These are phyloP conservation scores for Striga asiatica DNA, from an alignment of 257 asterid genomes.

Conservation along the genomic window DNA sequence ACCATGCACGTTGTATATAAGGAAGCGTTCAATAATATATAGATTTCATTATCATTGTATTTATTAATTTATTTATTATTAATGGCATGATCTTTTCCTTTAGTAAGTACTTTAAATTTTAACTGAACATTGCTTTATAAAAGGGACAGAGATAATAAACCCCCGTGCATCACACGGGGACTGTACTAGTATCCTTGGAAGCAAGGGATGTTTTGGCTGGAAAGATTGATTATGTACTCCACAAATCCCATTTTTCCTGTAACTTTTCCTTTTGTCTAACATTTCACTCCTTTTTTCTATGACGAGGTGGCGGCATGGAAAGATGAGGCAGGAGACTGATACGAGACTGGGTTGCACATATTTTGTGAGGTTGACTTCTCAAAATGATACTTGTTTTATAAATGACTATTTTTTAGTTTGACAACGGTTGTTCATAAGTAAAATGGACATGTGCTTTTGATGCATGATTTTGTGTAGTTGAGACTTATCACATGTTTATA, in stretches of 20 bases:
- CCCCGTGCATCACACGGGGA: too few species aligned
- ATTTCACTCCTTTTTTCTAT: slow-evolving; percentile 2
- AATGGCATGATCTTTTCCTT: too few species aligned
- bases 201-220: slow-evolving; percentile 96
- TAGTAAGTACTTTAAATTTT: too few species aligned
- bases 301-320: slow-evolving; percentile 92
- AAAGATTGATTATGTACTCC: slow-evolving; percentile 37
- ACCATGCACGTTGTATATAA: too few species aligned
- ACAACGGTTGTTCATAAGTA: background rate
- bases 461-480: slow-evolving; percentile 54
- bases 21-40: too few species aligned
- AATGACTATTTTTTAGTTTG: background rate
- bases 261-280: background rate
- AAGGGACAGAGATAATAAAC: too few species aligned
- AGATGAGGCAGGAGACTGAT: slow-evolving; percentile 96
- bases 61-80: too few species aligned
- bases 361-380: slow-evolving; percentile 57
- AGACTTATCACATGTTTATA: slow-evolving; percentile 98
- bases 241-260: background rate
- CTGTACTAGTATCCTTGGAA: slow-evolving; percentile 73
- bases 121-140: too few species aligned
- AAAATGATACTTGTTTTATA: too few species aligned
- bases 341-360: slow-evolving; percentile 92
- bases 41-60: too few species aligned
- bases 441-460: slow-evolving; percentile 18